Percentiles rank a stretch among this genome's conserved stretches.
These are phyloP conservation scores for Macaranga tanarius DNA, from an alignment of 441 rosid species.

Conservation along the genomic window DNA sequence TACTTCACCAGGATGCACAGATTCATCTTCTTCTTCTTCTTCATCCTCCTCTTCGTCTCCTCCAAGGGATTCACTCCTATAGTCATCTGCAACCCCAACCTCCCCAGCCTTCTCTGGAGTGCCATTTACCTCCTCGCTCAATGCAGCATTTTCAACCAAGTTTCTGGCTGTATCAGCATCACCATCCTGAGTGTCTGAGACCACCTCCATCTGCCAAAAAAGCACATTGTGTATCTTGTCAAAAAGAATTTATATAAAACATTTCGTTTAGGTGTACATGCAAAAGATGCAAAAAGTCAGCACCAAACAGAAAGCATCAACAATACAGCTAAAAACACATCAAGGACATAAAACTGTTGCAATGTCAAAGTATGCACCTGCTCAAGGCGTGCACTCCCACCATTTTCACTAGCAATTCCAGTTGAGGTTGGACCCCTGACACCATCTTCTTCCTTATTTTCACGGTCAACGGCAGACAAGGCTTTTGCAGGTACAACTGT, in stretches of 20 bases:
- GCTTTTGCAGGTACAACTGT: constrained; percentile 29
- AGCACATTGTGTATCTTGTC: not conserved
- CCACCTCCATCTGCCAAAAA: constrained; percentile 45
- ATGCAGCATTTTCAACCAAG: constrained; percentile 36
- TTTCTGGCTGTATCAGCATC: constrained; percentile 44
- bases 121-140: constrained; percentile 83
- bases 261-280: not conserved
- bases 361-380: constrained; percentile 40
- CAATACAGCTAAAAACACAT: not conserved
- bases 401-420: constrained; percentile 57
- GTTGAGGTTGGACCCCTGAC: constrained; percentile 38
- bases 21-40: constrained; percentile 55
- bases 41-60: constrained; percentile 32
- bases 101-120: constrained; percentile 45
- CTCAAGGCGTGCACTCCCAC: constrained; percentile 43
- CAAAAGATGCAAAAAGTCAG: not conserved
- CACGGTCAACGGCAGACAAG: constrained; percentile 32
- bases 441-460: constrained; percentile 38
- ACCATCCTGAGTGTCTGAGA: constrained; percentile 36
- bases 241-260: not conserved
- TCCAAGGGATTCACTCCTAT: constrained; percentile 35
- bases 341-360: no score
- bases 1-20: constrained; percentile 72
- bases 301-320: not conserved
- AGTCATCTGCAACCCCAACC: constrained; percentile 35